Conservation (phyloP, 2,329 filamentous ascomycete species). For the Neoarthrinium moseri region DNA sequence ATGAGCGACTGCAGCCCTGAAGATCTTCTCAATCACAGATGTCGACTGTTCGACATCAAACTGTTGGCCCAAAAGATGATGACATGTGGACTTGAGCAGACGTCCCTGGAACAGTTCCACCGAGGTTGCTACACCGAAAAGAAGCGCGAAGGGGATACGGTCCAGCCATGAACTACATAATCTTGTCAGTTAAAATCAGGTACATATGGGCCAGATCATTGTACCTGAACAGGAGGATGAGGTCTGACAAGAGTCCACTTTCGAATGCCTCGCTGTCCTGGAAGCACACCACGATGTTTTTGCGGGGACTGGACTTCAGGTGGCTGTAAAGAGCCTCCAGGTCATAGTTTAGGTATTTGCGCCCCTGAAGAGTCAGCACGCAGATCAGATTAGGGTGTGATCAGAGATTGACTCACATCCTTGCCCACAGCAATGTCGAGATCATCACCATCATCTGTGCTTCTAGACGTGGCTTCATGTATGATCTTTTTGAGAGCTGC, state of each 20-base stretch:
- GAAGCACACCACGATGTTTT: constrained; percentile 69
- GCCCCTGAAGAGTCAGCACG: constrained; percentile 42
- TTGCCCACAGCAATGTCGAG: constrained; percentile 41
- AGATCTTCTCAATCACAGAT: constrained; percentile 70
- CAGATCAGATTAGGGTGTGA: neutral
- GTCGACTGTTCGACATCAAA: constrained; percentile 76
- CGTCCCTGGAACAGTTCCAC: constrained; percentile 77
- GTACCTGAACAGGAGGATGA: constrained; percentile 68
- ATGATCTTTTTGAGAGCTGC: constrained; percentile 72
- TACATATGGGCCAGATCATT: constrained; percentile 19
- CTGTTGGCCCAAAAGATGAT: constrained; percentile 66
- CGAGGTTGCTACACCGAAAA: constrained; percentile 81
- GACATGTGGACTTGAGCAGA: constrained; percentile 66
- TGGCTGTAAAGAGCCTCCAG: constrained; percentile 67
- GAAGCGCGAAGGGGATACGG: constrained; percentile 72
- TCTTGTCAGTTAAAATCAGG: constrained; percentile 28
- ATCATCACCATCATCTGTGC: constrained; percentile 53
- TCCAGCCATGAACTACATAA: constrained; percentile 61
- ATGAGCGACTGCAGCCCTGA: constrained; percentile 62
- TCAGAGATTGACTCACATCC: constrained; percentile 39
- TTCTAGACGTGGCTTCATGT: constrained; percentile 55
- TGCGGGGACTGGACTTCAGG: constrained; percentile 49
- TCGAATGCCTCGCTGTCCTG: constrained; percentile 85
- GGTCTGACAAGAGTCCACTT: constrained; percentile 66
- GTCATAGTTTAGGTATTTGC: constrained; percentile 74